A percentile compares a stretch with the other conserved stretches of the same genome.
Conservation (phyloP, 2,329 filamentous ascomycete species). For the Berkeleyomyces rouxiae region DNA sequence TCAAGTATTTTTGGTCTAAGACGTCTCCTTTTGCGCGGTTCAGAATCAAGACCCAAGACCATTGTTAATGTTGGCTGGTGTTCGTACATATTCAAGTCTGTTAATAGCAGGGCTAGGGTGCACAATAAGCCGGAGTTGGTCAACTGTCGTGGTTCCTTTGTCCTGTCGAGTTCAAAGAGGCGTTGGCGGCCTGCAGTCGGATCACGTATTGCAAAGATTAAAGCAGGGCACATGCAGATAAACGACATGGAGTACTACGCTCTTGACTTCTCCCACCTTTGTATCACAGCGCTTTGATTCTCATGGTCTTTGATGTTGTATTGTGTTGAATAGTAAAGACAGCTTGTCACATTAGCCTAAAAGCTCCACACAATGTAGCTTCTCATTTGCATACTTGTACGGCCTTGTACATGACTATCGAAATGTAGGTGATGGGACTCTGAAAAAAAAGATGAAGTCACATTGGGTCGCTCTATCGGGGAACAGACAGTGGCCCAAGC, state of each 20-base stretch:
- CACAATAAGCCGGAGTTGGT: not conserved
- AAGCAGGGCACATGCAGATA: not conserved
- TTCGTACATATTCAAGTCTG: not conserved
- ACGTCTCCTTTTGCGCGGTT: not conserved
- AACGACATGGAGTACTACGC: not conserved
- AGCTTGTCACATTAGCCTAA: not conserved
- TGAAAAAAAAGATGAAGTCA: no score
- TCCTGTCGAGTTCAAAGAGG: not conserved
- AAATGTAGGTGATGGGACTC: no score
- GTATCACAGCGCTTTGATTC: not conserved
- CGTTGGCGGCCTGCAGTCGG: not conserved
- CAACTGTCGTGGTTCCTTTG: not conserved
- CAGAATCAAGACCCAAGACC: not conserved
- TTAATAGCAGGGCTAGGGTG: not conserved
- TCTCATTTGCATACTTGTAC: no score
- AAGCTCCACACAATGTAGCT: not conserved
- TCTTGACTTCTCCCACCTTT: no score
- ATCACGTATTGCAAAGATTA: not conserved
- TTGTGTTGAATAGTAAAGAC: not conserved
- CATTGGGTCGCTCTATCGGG: not conserved
- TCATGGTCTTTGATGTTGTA: not conserved
- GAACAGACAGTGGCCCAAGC: not conserved
- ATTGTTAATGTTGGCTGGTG: no score
- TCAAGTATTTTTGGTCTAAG: not conserved
- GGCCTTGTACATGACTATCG: no score